phyloP scores from a whole-genome alignment of 2,329 filamentous ascomycete species.

The Pyrenophora seminiperda region DNA sequence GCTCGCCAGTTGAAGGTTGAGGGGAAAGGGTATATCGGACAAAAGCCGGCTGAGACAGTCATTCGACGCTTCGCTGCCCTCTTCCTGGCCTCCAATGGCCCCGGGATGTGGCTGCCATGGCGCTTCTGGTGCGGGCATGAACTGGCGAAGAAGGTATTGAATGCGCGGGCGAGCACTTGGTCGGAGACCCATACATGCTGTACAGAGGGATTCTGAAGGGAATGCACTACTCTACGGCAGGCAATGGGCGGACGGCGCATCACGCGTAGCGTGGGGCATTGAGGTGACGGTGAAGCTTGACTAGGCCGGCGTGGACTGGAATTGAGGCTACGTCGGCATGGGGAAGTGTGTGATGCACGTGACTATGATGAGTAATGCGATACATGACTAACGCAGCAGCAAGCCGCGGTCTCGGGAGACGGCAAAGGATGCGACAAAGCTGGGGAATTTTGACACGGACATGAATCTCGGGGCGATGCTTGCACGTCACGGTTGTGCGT shows the following conservation, averaged over 20 bases:
- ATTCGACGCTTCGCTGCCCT: slow-evolving; percentile 62
- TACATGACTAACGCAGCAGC: neutral
- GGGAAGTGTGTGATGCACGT: slow-evolving; percentile 17
- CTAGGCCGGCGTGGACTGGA: neutral
- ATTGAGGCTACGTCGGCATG: slow-evolving; percentile 13
- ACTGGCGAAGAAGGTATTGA: slow-evolving; percentile 57
- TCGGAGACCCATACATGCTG: slow-evolving; percentile 66
- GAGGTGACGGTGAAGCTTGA: slow-evolving; percentile 18
- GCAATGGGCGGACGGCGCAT: slow-evolving; percentile 57
- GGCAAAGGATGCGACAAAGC: slow-evolving; percentile 9
- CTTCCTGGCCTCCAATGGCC: slow-evolving; percentile 65
- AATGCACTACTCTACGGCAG: slow-evolving; percentile 58
- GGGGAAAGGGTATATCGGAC: slow-evolving; percentile 31
- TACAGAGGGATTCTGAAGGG: slow-evolving; percentile 46
- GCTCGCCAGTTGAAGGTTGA: slow-evolving; percentile 36
- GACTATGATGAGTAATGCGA: slow-evolving; percentile 12
- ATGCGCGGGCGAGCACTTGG: slow-evolving; percentile 57
- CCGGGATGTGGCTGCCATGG: slow-evolving; percentile 65
- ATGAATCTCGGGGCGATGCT: slow-evolving; percentile 6
- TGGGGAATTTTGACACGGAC: slow-evolving; percentile 14
- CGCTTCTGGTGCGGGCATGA: slow-evolving; percentile 54
- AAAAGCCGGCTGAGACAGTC: slow-evolving; percentile 52
- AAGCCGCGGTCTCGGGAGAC: neutral
- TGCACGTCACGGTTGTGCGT: slow-evolving; percentile 2
- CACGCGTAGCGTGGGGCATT: slow-evolving; percentile 38